Conservation (phyloP, 2,329 filamentous ascomycete genomes). For the Colletotrichum camelliae region DNA sequence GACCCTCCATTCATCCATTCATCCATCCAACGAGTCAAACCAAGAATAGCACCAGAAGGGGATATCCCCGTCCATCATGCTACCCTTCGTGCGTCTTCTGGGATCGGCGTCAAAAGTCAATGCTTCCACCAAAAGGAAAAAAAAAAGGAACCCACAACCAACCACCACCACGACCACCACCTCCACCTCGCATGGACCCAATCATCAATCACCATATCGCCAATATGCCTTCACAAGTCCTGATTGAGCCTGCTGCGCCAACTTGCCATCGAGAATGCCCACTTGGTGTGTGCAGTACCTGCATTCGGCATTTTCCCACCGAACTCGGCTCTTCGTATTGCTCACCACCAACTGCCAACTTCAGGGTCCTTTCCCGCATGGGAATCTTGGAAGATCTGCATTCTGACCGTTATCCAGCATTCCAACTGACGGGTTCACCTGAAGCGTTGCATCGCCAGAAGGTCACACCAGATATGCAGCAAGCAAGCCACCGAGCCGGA, state of each 20-base stretch:
- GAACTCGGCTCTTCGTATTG: constrained; percentile 10
- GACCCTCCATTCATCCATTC: background rate
- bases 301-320: constrained; percentile 11
- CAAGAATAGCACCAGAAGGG: background rate
- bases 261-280: background rate
- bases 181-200: background rate
- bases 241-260: background rate
- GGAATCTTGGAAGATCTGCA: constrained; percentile 22
- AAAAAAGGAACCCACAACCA: background rate
- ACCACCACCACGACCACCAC: background rate
- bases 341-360: constrained; percentile 10
- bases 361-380: constrained; percentile 4
- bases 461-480: background rate
- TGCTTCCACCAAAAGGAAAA: background rate
- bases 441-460: constrained; percentile 19
- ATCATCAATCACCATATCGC: background rate
- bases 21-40: background rate
- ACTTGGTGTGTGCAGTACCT: constrained; percentile 1
- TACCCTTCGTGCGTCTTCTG: background rate
- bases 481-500: background rate
- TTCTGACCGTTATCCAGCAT: constrained; percentile 1
- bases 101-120: background rate
- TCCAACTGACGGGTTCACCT: constrained; percentile 17
- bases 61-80: background rate
- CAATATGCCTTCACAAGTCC: background rate